Conservation (phyloP, 2,329 filamentous ascomycete species). For the Cucurbitaria berberidis region DNA sequence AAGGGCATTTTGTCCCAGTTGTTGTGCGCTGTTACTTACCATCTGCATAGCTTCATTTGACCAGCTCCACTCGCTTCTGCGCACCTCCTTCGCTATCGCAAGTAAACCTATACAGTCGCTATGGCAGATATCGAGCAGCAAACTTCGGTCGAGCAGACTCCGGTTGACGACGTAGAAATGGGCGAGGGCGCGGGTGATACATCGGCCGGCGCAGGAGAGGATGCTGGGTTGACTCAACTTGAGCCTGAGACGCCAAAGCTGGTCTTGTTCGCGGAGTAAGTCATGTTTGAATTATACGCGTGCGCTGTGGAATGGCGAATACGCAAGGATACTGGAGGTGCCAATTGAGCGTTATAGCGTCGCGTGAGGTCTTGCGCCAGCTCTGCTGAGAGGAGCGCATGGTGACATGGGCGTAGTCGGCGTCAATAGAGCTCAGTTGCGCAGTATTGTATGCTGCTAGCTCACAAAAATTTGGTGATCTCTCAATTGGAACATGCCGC, state of each 20-base stretch:
- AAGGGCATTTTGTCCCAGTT: background rate
- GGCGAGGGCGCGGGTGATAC: slow-evolving; percentile 38
- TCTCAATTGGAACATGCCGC: slow-evolving; percentile 10
- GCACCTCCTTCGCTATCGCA: background rate
- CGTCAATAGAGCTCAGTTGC: background rate
- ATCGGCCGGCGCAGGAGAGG: slow-evolving; percentile 30
- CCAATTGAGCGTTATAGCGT: background rate
- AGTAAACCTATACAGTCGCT: slow-evolving; percentile 2
- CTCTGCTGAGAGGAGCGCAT: background rate
- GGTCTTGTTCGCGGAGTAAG: slow-evolving; percentile 56
- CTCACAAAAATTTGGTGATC: background rate
- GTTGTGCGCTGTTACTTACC: background rate
- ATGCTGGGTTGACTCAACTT: slow-evolving; percentile 50
- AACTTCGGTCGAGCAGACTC: slow-evolving; percentile 37
- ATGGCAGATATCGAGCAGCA: slow-evolving; percentile 43
- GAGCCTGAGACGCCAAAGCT: slow-evolving; percentile 51
- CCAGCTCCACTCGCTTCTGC: background rate
- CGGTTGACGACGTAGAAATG: slow-evolving; percentile 59
- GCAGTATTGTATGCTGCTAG: background rate
- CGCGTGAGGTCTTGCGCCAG: background rate
- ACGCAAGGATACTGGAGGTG: background rate
- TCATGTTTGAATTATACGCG: background rate
- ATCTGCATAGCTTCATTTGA: background rate
- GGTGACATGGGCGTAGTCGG: background rate
- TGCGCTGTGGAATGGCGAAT: background rate